Evolutionary conservation across 768 basidiomycete species (phyloP).

Genomic region (Calvatia gigantea): DNA sequence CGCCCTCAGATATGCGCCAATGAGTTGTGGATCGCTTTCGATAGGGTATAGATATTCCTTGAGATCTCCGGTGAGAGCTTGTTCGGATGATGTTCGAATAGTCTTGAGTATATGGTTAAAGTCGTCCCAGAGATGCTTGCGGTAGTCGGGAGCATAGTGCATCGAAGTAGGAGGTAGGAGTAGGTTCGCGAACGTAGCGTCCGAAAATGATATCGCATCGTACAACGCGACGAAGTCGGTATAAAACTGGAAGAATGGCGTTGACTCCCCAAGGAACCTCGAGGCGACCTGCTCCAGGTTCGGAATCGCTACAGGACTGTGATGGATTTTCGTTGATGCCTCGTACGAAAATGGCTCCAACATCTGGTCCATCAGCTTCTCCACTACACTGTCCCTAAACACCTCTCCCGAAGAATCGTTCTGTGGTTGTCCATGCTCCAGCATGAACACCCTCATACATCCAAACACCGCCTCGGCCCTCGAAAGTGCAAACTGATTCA

Average conservation of each 20-base stretch:
- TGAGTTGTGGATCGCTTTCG: constrained; percentile 57
- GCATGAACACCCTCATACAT: constrained; percentile 95
- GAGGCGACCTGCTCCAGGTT: constrained; percentile 53
- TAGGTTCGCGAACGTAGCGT: constrained; percentile 70
- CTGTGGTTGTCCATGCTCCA: constrained; percentile 77
- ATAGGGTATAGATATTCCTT: constrained; percentile 69
- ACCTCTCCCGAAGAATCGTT: constrained; percentile 58
- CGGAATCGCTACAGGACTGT: constrained; percentile 12
- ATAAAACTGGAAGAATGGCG: constrained; percentile 93
- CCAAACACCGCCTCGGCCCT: constrained; percentile 63
- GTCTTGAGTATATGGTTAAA: constrained; percentile 63
- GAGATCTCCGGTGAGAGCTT: constrained; percentile 51
- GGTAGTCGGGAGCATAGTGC: constrained; percentile 78
- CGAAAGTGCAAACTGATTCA: constrained; percentile 39
- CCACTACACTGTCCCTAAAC: constrained; percentile 73
- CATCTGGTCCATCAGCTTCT: constrained; percentile 53
- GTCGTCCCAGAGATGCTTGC: constrained; percentile 82
- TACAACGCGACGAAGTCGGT: constrained; percentile 90
- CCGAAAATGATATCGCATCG: constrained; percentile 84
- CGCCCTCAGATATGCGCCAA: constrained; percentile 61
- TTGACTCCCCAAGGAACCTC: constrained; percentile 57
- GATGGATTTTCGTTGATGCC: constrained; percentile 7
- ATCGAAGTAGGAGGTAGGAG: constrained; percentile 76
- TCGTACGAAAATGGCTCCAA: constrained; percentile 50
- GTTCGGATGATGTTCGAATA: constrained; percentile 46